Evolutionary conservation across 768 basidiomycete species (phyloP).

Genomic region (Pisolithus microcarpus): DNA sequence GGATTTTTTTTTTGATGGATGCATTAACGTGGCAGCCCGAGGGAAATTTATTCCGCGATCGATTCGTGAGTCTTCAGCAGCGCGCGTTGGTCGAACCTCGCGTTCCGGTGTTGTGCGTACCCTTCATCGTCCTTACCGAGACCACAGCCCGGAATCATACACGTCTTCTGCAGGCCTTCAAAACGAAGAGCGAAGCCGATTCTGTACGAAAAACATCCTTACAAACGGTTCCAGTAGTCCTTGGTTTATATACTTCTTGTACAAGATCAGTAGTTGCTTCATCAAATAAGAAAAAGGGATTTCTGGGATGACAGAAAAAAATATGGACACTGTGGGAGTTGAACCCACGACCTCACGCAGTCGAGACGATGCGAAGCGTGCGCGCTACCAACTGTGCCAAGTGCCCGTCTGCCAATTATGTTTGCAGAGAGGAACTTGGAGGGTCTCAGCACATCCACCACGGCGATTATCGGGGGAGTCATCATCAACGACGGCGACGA

Average conservation of each 20-base stretch:
- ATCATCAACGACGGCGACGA: too few relatives aligned
- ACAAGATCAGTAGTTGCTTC: too few relatives aligned
- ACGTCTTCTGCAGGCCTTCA: slow-evolving; percentile 12
- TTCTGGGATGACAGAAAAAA: background rate
- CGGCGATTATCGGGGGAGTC: too few relatives aligned
- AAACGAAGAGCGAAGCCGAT: slow-evolving; percentile 40
- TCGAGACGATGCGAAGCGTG: slow-evolving; percentile 23
- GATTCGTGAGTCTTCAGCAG: slow-evolving; percentile 82
- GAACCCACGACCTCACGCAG: slow-evolving; percentile 30
- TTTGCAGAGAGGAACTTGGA: too few relatives aligned
- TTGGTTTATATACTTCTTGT: too few relatives aligned
- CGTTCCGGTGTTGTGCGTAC: slow-evolving; percentile 58
- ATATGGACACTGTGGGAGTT: slow-evolving; percentile 28
- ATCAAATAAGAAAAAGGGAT: too few relatives aligned
- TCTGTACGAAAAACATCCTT: slow-evolving; percentile 74
- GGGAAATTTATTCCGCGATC: slow-evolving; percentile 87
- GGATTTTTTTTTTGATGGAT: too few relatives aligned
- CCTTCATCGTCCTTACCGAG: too few relatives aligned
- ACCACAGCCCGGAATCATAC: background rate
- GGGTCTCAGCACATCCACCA: too few relatives aligned
- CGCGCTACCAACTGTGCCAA: slow-evolving; percentile 31
- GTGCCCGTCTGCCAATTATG: slow-evolving; percentile 9
- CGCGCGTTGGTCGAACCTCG: slow-evolving; percentile 84
- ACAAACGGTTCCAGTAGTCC: slow-evolving; percentile 58
- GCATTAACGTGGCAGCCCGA: slow-evolving; percentile 55